Evolutionary conservation across 768 basidiomycete genomes (phyloP).

Genomic region (Mycena haematopus): DNA sequence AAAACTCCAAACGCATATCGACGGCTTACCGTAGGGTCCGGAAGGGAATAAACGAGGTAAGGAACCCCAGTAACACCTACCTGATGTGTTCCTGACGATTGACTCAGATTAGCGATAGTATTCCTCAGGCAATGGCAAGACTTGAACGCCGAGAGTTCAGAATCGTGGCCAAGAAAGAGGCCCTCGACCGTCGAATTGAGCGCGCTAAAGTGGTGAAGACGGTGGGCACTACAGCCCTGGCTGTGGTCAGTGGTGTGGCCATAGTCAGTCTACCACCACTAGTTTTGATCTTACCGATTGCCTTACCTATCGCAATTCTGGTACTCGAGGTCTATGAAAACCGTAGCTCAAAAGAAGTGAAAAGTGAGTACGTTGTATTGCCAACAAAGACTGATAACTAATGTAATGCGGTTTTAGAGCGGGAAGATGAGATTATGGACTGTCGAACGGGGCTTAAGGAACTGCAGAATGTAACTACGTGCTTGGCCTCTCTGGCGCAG

Average conservation of each 20-base stretch:
- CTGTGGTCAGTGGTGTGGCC: conserved; percentile 26
- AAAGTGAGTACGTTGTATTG: conserved; percentile 21
- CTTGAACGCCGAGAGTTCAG: conserved; percentile 20
- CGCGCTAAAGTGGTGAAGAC: conserved; percentile 25
- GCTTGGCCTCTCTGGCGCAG: background rate
- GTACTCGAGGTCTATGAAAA: conserved; percentile 27
- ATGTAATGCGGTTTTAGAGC: conserved; percentile 12
- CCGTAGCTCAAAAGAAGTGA: conserved; percentile 13
- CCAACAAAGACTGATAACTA: background rate
- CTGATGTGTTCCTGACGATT: background rate
- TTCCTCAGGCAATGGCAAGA: conserved; percentile 25
- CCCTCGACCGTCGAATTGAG: conserved; percentile 17
- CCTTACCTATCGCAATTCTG: conserved; percentile 29
- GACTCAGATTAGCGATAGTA: conserved; percentile 21
- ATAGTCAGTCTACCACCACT: conserved; percentile 28
- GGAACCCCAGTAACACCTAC: too few species aligned
- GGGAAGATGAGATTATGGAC: conserved; percentile 20
- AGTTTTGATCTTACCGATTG: conserved; percentile 28
- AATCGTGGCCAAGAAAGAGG: conserved; percentile 2
- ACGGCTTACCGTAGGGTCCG: background rate
- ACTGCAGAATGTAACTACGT: background rate
- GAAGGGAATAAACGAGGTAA: conserved; percentile 11
- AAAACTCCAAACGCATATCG: conserved; percentile 14
- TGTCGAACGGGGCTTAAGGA: conserved; percentile 1
- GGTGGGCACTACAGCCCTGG: conserved; percentile 24